phyloP scores from a whole-genome alignment of 2,329 filamentous ascomycete species.

The Peltaster fructicola region DNA sequence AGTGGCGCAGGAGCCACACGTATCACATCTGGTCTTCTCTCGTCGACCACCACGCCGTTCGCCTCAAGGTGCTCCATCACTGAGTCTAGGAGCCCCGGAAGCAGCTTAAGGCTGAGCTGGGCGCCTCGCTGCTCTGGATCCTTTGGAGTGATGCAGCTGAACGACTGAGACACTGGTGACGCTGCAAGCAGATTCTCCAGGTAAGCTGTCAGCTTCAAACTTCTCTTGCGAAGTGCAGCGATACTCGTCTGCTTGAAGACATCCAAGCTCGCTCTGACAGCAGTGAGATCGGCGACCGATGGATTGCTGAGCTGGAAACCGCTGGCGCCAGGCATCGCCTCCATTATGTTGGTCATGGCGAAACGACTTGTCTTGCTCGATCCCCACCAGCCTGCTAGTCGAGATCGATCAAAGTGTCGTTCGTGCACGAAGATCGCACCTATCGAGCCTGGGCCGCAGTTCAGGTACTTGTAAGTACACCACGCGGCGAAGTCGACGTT shows the following conservation, averaged over 20 bases:
- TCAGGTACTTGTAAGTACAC: slow-evolving; percentile 93
- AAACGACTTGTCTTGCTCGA: slow-evolving; percentile 61
- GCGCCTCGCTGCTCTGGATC: slow-evolving; percentile 4
- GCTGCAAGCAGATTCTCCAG: slow-evolving; percentile 45
- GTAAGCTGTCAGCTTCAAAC: slow-evolving; percentile 56
- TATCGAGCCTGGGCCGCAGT: slow-evolving; percentile 69
- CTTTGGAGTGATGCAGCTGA: slow-evolving; percentile 14
- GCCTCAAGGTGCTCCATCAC: slow-evolving; percentile 47
- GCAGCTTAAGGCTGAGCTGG: slow-evolving; percentile 58
- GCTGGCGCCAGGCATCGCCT: slow-evolving; percentile 57
- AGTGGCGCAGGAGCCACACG: slow-evolving; percentile 67
- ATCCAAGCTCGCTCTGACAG: slow-evolving; percentile 53
- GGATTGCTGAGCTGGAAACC: slow-evolving; percentile 81
- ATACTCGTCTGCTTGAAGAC: slow-evolving; percentile 60
- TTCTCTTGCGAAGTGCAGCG: slow-evolving; percentile 49
- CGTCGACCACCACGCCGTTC: slow-evolving; percentile 59
- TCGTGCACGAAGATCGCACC: slow-evolving; percentile 68
- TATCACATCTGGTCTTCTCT: slow-evolving; percentile 72
- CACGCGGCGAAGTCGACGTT: slow-evolving; percentile 79
- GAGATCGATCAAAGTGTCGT: slow-evolving; percentile 41
- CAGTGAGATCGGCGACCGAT: slow-evolving; percentile 58
- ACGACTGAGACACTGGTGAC: slow-evolving; percentile 7
- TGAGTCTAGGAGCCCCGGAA: slow-evolving; percentile 49
- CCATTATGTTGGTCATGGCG: slow-evolving; percentile 66
- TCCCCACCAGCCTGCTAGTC: slow-evolving; percentile 77